Evolutionary conservation across 345 rosid genomes (phyloP).

Genomic region (Hypericum perforatum): DNA sequence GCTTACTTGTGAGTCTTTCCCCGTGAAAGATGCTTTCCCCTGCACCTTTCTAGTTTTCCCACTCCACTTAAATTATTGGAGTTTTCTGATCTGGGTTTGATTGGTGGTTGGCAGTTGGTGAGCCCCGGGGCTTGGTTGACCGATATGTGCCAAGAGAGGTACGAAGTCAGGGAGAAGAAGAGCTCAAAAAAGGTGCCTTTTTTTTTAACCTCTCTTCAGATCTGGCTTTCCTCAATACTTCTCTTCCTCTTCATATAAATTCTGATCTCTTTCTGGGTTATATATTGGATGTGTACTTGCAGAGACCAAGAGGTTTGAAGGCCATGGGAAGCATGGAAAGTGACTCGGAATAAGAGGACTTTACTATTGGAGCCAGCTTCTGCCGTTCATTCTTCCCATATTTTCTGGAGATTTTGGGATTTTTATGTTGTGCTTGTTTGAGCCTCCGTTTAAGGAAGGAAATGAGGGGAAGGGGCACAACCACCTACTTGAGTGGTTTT

Average conservation of each 20-base stretch:
- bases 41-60: neutral
- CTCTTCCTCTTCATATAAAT: neutral
- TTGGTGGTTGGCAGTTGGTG: constrained; percentile 42
- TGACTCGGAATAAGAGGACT: constrained; percentile 44
- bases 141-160: constrained; percentile 73
- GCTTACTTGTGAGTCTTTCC: constrained; percentile 41
- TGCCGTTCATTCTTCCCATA: neutral
- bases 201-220: neutral
- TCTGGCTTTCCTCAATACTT: neutral
- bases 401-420: neutral
- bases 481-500: too few species aligned
- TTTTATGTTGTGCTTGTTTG: too few species aligned
- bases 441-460: too few species aligned
- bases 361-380: neutral
- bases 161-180: constrained; percentile 73
- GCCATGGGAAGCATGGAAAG: constrained; percentile 69
- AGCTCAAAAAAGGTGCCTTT: constrained; percentile 49
- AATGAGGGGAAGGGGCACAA: too few species aligned
- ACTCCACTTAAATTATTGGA: neutral
- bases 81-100: neutral
- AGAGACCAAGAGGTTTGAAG: constrained; percentile 73
- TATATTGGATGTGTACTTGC: constrained; percentile 11
- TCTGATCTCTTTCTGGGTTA: neutral
- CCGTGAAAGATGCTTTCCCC: neutral
- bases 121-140: constrained; percentile 79